These are phyloP conservation scores for Acacia crassicarpa DNA, from an alignment of 306 rosid species.

Conservation along the genomic window DNA sequence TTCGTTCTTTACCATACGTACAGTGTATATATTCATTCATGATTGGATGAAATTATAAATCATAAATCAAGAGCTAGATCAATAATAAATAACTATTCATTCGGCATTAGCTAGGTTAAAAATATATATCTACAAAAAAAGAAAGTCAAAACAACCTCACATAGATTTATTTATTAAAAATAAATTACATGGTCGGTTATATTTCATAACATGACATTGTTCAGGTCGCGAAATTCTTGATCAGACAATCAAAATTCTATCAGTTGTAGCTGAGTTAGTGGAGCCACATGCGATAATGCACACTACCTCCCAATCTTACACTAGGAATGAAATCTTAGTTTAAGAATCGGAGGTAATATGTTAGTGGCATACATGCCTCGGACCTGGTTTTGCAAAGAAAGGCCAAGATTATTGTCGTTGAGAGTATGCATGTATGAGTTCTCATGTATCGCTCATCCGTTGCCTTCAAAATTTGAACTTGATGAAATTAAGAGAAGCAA, in stretches of 20 bases:
- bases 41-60: neutral
- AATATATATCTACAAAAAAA: neutral
- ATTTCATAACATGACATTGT: neutral
- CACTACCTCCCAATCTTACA: no score
- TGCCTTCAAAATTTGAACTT: neutral
- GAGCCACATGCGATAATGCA: neutral
- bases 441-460: constrained; percentile 15
- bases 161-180: neutral
- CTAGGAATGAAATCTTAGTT: no score
- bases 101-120: neutral
- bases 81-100: no score
- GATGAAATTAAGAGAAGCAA: neutral
- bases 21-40: neutral
- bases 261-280: neutral
- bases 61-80: neutral
- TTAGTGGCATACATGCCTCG: neutral
- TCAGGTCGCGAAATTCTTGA: neutral
- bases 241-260: neutral
- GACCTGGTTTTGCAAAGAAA: neutral
- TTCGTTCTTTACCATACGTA: neutral
- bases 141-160: neutral
- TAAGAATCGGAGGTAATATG: no score
- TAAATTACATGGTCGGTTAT: neutral
- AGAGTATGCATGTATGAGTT: neutral
- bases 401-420: constrained; percentile 39